Evolutionary conservation across 2,329 filamentous ascomycete genomes (phyloP).

Genomic region (Hawksworthiomyces lignivorus): DNA sequence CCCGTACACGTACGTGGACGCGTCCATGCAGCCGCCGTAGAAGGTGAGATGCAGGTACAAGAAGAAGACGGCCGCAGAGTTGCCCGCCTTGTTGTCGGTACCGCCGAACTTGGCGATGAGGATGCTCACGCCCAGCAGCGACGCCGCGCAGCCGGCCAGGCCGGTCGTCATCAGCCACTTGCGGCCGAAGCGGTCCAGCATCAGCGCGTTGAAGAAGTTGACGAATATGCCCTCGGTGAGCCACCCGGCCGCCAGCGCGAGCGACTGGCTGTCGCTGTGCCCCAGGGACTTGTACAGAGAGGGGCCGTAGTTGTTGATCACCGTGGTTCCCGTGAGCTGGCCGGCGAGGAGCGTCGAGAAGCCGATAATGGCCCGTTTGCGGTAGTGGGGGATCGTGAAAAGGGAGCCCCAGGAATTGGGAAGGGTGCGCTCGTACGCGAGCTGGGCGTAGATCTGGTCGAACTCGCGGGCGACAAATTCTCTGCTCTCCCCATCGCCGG

Average conservation of each 20-base stretch:
- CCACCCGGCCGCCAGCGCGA: too few species aligned
- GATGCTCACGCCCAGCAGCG: too few species aligned
- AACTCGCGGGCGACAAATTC: conserved; percentile 1
- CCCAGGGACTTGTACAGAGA: neutral
- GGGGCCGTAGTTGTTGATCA: conserved; percentile 2
- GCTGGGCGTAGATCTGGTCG: neutral
- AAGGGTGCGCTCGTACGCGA: neutral
- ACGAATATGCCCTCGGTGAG: too few species aligned
- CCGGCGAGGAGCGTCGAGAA: neutral
- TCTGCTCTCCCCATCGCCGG: conserved; percentile 25
- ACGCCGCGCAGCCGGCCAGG: too few species aligned
- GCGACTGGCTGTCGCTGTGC: neutral
- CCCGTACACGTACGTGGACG: conserved; percentile 28
- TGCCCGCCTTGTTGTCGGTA: neutral
- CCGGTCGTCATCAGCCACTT: too few species aligned
- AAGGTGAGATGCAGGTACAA: conserved; percentile 1
- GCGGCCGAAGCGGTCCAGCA: too few species aligned
- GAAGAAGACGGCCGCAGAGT: conserved; percentile 2
- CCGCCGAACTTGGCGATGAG: neutral
- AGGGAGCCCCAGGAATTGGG: neutral
- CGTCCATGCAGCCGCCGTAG: conserved; percentile 1
- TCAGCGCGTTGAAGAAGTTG: too few species aligned
- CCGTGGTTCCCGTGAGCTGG: conserved; percentile 1
- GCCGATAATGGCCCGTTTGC: conserved; percentile 1
- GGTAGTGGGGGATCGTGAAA: conserved; percentile 2